Conservation (phyloP, 108 stramenopile genomes). For the Fistulifera solaris region DNA sequence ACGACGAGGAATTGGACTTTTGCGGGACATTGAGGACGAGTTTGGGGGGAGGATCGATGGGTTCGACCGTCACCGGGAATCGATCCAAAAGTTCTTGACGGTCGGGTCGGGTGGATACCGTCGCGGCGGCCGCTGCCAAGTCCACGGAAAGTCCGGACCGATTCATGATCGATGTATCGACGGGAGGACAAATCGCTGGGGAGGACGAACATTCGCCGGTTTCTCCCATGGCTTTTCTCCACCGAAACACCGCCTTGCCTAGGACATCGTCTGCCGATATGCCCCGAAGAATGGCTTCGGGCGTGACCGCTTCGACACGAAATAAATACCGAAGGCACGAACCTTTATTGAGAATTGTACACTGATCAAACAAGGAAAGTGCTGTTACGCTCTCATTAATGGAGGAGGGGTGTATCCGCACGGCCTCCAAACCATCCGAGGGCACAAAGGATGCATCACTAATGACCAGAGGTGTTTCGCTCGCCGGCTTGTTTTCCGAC, state of each 20-base stretch:
- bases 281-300: conserved; percentile 21
- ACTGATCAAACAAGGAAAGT: conserved; percentile 41
- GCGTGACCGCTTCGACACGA: conserved; percentile 30
- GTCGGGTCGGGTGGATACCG: conserved; percentile 17
- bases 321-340: conserved; percentile 57
- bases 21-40: conserved; percentile 38
- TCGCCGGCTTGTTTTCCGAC: conserved; percentile 18
- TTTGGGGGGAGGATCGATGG: conserved; percentile 59
- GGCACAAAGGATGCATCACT: conserved; percentile 44
- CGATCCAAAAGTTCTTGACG: conserved; percentile 7
- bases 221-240: conserved; percentile 76
- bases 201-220: conserved; percentile 48
- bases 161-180: conserved; percentile 41
- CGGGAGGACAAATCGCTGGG: conserved; percentile 39
- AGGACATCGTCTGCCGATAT: conserved; percentile 72
- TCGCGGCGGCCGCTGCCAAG: conserved; percentile 56
- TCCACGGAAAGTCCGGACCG: conserved; percentile 70
- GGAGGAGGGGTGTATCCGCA: conserved; percentile 17
- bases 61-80: conserved; percentile 73
- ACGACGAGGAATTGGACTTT: conserved; percentile 55
- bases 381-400: conserved; percentile 8
- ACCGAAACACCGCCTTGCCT: conserved; percentile 56
- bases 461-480: conserved; percentile 30
- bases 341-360: conserved; percentile 52
- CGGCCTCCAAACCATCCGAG: conserved; percentile 37